Evolutionary conservation across 345 rosid genomes (phyloP).

Genomic region (Geranium brycei): DNA sequence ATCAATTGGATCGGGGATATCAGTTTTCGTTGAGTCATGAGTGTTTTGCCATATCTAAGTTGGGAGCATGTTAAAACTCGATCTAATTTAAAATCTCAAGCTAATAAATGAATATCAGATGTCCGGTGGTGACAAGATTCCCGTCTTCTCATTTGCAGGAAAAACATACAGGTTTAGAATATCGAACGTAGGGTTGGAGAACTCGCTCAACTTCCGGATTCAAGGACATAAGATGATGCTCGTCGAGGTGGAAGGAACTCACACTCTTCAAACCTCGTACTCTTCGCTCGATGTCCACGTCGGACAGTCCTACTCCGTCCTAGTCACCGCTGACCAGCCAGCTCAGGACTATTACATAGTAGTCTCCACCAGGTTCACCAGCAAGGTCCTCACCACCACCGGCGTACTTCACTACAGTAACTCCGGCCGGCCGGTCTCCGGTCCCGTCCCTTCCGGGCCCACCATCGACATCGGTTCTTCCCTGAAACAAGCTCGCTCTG

Average conservation of each 20-base stretch:
- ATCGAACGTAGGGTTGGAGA: slow-evolving; percentile 31
- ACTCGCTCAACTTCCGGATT: slow-evolving; percentile 37
- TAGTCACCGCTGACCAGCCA: slow-evolving; percentile 39
- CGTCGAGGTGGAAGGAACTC: slow-evolving; percentile 43
- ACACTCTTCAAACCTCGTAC: slow-evolving; percentile 29
- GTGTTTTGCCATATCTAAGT: too few species aligned
- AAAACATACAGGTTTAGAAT: slow-evolving; percentile 41
- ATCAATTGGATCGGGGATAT: too few species aligned
- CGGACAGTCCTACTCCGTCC: slow-evolving; percentile 42
- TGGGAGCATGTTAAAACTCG: too few species aligned
- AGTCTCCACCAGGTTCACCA: slow-evolving; percentile 31
- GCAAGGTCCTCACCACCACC: slow-evolving; percentile 19
- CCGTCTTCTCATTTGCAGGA: slow-evolving; percentile 16
- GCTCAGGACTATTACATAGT: slow-evolving; percentile 31
- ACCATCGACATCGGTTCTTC: slow-evolving; percentile 34
- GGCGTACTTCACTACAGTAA: slow-evolving; percentile 35
- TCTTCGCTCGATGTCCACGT: slow-evolving; percentile 40
- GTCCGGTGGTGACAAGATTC: too few species aligned
- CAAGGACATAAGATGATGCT: slow-evolving; percentile 37
- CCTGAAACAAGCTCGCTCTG: slow-evolving; percentile 39
- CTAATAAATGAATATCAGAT: too few species aligned
- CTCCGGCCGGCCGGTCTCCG: slow-evolving; percentile 31
- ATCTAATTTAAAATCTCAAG: too few species aligned
- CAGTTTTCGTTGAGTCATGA: too few species aligned
- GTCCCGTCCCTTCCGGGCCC: slow-evolving; percentile 39